Evolutionary conservation across 2,329 filamentous ascomycete species (phyloP).

Genomic region (Magnaporthiopsis rhizophila): DNA sequence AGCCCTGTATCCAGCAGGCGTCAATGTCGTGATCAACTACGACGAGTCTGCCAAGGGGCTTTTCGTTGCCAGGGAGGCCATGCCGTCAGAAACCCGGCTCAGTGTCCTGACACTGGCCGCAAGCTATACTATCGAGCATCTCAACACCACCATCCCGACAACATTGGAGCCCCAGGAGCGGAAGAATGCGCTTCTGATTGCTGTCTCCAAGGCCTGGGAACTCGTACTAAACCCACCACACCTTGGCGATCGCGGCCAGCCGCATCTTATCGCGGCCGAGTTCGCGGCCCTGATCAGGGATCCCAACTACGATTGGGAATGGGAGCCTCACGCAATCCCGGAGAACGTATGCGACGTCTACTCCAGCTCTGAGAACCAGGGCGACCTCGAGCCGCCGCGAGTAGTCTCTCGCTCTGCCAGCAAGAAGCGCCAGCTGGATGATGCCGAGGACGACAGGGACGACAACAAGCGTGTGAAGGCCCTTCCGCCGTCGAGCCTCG

Average conservation of each 20-base stretch:
- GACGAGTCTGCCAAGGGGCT: constrained; percentile 37
- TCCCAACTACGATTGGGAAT: constrained; percentile 31
- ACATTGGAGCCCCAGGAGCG: constrained; percentile 34
- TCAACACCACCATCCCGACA: constrained; percentile 37
- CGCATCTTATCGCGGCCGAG: constrained; percentile 36
- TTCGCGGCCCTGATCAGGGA: constrained; percentile 39
- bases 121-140: constrained; percentile 47
- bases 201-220: constrained; percentile 27
- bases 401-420: constrained; percentile 15
- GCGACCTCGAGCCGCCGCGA: constrained; percentile 12
- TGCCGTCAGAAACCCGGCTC: constrained; percentile 21
- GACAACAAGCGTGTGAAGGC: neutral
- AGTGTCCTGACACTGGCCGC: constrained; percentile 42
- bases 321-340: constrained; percentile 39
- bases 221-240: constrained; percentile 30
- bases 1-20: constrained; percentile 28
- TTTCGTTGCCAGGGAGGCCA: neutral
- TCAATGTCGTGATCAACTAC: constrained; percentile 46
- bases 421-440: constrained; percentile 30
- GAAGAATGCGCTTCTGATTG: constrained; percentile 30
- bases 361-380: constrained; percentile 26
- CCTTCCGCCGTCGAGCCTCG: neutral
- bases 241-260: constrained; percentile 27
- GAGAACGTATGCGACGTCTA: constrained; percentile 41
- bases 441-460: constrained; percentile 6